Base-by-base conservation (phyloP, 1,284 basidiomycete species). In the Ceratobasidium sp. region DNA sequence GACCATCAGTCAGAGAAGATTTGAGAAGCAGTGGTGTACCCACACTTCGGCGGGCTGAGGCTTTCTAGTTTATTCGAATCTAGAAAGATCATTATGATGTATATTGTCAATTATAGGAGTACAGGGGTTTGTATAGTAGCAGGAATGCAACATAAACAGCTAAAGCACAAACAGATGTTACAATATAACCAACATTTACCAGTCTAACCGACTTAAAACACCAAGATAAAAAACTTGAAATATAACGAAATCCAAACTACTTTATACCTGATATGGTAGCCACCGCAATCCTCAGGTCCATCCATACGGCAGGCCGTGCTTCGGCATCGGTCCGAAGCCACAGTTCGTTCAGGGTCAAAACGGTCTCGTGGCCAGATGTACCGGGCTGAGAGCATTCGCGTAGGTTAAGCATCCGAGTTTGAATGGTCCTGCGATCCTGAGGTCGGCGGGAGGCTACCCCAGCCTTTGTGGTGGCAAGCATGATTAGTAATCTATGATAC, bases 311-410 rank as follows among this genome's bases (percentile, higher is more conserved):
- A 12, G 64, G 53, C 7, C 73, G 63, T 2, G 63, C 49, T 53
- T 77, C 73, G 23, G 64, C 33, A 40, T 68, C 64, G 9, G 63
- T 15, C 39, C 61, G 42, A 0, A 26, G 12, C 73, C 73, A 77
- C 1, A 77, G 2, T 2, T 55, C 73, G 46, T 58, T 3, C 23
- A 68, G n/a, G 9, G 42, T 68, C 49, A 46, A 51, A 0, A 77
- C 26, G 12, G 49, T 53, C 18, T 66, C 64, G 53, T 58, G 39
- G 3, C 73, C 61, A 46, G 28, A 20, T 44, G 73, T 58, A 10
- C 53, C 63, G 6, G 63, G 73, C 33, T 56, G 49, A 15, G 63
- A 28, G 49, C 73, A 77, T 53, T 77, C 73, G 33, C 42, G 46
- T 5, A 77, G 10, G 13, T 23, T 58, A 39, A 55, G 13, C 42